These are phyloP conservation scores for Hansenula sp. DNA, from an alignment of 1,139 yeast genomes.

Conservation along the genomic window DNA sequence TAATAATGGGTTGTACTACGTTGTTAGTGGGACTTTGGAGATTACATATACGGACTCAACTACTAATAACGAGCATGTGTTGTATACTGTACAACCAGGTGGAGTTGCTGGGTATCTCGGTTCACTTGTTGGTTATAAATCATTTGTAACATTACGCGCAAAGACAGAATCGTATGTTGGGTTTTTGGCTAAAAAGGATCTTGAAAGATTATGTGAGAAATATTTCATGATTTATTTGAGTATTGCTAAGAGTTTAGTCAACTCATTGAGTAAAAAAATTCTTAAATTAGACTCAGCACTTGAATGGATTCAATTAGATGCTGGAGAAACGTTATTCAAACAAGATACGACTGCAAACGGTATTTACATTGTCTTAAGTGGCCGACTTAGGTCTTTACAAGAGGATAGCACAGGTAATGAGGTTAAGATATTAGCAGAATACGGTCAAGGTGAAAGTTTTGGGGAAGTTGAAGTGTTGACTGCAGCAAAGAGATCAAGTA, in stretches of 20 bases:
- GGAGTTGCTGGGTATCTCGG: constrained; percentile 88
- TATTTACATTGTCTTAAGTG: constrained; percentile 85
- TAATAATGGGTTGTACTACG: constrained; percentile 72
- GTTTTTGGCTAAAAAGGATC: constrained; percentile 55
- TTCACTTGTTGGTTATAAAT: constrained; percentile 71
- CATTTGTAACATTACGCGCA: constrained; percentile 69
- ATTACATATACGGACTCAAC: constrained; percentile 38
- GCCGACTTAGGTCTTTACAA: constrained; percentile 69
- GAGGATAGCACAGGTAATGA: constrained; percentile 21
- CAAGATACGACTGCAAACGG: constrained; percentile 92
- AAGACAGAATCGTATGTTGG: constrained; percentile 63
- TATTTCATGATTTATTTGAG: constrained; percentile 73
- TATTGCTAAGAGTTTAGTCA: constrained; percentile 69
- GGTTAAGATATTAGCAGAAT: constrained; percentile 59
- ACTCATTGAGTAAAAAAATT: constrained; percentile 61
- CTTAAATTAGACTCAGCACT: constrained; percentile 82
- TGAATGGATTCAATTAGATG: constrained; percentile 90
- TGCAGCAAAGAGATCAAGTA: constrained; percentile 65
- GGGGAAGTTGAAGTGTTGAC: constrained; percentile 96
- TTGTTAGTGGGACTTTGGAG: constrained; percentile 73
- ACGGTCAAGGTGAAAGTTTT: constrained; percentile 90
- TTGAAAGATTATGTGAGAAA: constrained; percentile 67
- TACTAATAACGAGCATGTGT: constrained; percentile 30
- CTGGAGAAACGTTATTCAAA: constrained; percentile 74
- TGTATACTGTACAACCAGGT: constrained; percentile 67